Conservation (phyloP, 2,329 filamentous ascomycete genomes). For the Lasiodiplodia theobromae region DNA sequence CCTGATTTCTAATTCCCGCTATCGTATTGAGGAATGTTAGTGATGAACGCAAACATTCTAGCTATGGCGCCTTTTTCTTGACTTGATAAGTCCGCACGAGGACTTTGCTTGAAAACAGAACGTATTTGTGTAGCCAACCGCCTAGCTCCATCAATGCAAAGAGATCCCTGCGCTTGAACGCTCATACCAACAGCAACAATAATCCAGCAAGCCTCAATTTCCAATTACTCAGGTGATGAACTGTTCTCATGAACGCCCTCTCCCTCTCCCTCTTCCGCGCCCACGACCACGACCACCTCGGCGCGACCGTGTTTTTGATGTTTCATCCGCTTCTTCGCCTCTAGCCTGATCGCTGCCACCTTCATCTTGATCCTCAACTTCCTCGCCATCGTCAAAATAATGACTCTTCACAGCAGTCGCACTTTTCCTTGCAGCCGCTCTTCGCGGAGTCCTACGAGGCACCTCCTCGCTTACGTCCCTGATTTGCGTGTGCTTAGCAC, state of each 20-base stretch:
- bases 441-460: conserved; percentile 14
- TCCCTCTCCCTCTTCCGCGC: conserved; percentile 28
- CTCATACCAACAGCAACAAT: neutral
- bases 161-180: neutral
- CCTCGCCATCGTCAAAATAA: conserved; percentile 24
- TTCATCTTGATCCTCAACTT: neutral
- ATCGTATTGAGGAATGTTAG: too few relatives aligned
- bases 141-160: neutral
- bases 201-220: neutral
- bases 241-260: neutral
- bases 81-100: conserved; percentile 22
- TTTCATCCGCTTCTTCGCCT: conserved; percentile 13
- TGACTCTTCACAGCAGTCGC: conserved; percentile 31
- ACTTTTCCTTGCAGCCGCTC: conserved; percentile 31
- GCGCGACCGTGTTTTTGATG: neutral
- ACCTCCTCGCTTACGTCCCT: neutral
- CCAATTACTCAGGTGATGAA: neutral
- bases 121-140: neutral
- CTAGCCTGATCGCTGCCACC: neutral
- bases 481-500: neutral
- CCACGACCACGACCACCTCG: conserved; percentile 3
- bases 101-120: neutral
- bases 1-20: too few relatives aligned
- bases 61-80: too few relatives aligned
- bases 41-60: too few relatives aligned